These are phyloP conservation scores for Fraxinus paxiana DNA, from an alignment of 305 asterid genomes.

Conservation along the genomic window DNA sequence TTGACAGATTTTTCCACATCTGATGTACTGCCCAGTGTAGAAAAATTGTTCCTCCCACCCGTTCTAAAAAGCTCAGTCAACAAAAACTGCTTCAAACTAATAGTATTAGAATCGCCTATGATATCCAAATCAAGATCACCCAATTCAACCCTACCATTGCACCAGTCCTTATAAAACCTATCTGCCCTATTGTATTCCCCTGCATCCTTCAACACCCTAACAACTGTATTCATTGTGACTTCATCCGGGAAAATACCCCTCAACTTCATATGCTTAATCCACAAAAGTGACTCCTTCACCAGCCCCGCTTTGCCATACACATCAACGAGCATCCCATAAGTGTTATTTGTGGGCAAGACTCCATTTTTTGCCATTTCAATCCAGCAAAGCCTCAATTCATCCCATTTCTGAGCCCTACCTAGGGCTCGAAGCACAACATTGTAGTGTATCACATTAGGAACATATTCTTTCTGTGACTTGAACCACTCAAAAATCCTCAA, in stretches of 20 bases:
- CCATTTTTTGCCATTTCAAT: slow-evolving; percentile 76
- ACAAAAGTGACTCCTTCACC: slow-evolving; percentile 72
- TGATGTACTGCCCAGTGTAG: slow-evolving; percentile 18
- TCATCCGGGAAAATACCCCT: slow-evolving; percentile 84
- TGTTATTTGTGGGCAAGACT: slow-evolving; percentile 72
- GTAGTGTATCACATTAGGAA: slow-evolving; percentile 80
- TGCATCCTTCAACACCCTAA: slow-evolving; percentile 83
- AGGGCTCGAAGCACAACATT: slow-evolving; percentile 75
- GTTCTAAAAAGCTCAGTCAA: slow-evolving; percentile 78
- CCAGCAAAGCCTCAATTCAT: slow-evolving; percentile 88
- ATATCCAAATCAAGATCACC: slow-evolving; percentile 68
- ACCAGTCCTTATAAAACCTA: slow-evolving; percentile 73
- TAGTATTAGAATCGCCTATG: slow-evolving; percentile 48
- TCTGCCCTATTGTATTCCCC: slow-evolving; percentile 64
- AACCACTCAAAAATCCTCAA: slow-evolving; percentile 80
- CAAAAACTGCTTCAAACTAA: slow-evolving; percentile 72
- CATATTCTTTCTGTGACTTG: slow-evolving; percentile 65
- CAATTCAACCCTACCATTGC: slow-evolving; percentile 61
- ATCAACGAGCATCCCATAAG: slow-evolving; percentile 88
- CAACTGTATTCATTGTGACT: slow-evolving; percentile 83
- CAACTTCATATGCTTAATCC: slow-evolving; percentile 84
- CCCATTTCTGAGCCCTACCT: slow-evolving; percentile 89
- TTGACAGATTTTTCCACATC: slow-evolving; percentile 35
- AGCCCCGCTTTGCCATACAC: slow-evolving; percentile 91
- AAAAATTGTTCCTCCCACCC: slow-evolving; percentile 48